Evolutionary conservation across 805 yeast species (phyloP), one percentile per base, ranked within the genome.

Genomic region (Barnettozyma wickerhamii): DNA sequence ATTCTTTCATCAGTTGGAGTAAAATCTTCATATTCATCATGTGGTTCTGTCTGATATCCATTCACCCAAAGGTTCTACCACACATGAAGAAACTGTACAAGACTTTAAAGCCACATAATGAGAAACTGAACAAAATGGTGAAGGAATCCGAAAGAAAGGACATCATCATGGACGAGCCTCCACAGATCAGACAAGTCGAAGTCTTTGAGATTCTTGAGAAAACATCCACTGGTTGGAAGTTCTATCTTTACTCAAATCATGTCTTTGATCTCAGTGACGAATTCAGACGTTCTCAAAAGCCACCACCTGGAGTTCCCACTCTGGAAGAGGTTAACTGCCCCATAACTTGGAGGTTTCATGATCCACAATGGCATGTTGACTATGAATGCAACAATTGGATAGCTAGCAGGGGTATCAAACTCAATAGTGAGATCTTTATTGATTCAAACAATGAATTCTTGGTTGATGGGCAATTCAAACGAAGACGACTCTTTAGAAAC

Each of bases 131-230:
- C 33, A 54, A 59, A 42, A 42, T 60, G 4, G 56, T 66, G 5
- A 63, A 63, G 19, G 59, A 52, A 30, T 59, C 63, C 29, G 72
- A 70, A 38, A 56, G 71, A 38, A 58, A 64, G 18, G 77, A 77
- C 46, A 75, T 89, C 7, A 65, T 85, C n/a, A 72, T 81, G 19
- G 95, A 86, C 55, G 88, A 81, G 42, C 64, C 73, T 0, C 82
- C 88, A 0, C 80, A 79, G 35, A 58, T 64, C 1, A 66, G 77
- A 33, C 58, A 64, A n/a, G 89, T 86, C 7, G 95, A 89, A 54
- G 67, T 90, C 1, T 90, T 71, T 58, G 95, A 89, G 59, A 69
- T 89, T 19, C 35, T 35, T 20, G 84, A 84, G 56, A 69, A 72
- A 33, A 82, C 84, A 29, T 74, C 79, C 0, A 65, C 71, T 6